Conservation (phyloP, 352 stramenopile genomes). For the Globisporangium recalcitrans region DNA sequence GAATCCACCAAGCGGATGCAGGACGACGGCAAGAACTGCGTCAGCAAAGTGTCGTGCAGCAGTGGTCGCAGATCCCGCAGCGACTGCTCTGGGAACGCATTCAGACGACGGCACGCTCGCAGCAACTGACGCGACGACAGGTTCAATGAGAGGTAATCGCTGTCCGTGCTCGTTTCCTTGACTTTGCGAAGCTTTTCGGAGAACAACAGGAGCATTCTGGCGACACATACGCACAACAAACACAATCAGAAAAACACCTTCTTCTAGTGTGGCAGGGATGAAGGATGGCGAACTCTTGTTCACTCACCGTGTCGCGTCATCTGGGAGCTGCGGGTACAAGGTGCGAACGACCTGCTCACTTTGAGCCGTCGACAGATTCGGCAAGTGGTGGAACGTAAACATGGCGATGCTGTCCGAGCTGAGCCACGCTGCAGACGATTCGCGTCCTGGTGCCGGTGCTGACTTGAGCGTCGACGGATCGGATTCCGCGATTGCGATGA, state of each 20-base stretch:
- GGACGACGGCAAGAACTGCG: conserved; percentile 61
- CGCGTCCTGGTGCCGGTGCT: conserved; percentile 26
- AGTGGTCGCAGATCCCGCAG: conserved; percentile 53
- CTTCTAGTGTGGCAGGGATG: background rate
- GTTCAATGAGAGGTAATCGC: conserved; percentile 44
- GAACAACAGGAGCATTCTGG: conserved; percentile 51
- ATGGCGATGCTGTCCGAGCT: conserved; percentile 75
- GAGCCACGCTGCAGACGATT: conserved; percentile 58
- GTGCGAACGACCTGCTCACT: conserved; percentile 44
- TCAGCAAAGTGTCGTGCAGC: conserved; percentile 75
- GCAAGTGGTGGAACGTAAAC: conserved; percentile 68
- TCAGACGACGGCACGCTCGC: conserved; percentile 55
- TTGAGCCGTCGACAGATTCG: conserved; percentile 31
- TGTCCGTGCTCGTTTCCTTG: conserved; percentile 38
- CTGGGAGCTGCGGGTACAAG: conserved; percentile 47
- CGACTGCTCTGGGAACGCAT: conserved; percentile 62
- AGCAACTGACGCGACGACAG: conserved; percentile 67
- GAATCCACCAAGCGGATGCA: conserved; percentile 45
- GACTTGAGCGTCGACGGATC: conserved; percentile 34
- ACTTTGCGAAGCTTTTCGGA: conserved; percentile 39
- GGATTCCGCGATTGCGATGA: conserved; percentile 80
- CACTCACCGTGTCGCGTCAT: conserved; percentile 50
- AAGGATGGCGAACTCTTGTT: background rate
- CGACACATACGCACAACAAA: background rate
- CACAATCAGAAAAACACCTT: background rate